These are phyloP conservation scores for Kodamaea plutei DNA, from an alignment of 1,139 yeast species.

Conservation along the genomic window DNA sequence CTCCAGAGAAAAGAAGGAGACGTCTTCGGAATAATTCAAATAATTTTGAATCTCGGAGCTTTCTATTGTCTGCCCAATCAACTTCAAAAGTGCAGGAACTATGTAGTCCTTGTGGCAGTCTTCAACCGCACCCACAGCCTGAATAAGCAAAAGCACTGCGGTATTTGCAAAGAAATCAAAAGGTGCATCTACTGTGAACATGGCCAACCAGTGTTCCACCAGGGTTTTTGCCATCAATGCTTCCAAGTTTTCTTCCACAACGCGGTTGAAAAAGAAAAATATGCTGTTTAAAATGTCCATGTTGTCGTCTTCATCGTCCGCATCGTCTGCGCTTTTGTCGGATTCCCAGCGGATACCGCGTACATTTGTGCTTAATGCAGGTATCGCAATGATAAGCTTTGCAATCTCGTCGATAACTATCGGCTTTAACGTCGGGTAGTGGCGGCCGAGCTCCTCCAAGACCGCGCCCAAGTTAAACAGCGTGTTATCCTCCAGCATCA, in stretches of 20 bases:
- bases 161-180: conserved; percentile 57
- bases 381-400: conserved; percentile 44
- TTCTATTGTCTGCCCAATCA: conserved; percentile 10
- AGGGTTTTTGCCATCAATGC: conserved; percentile 37
- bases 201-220: conserved; percentile 42
- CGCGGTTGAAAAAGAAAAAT: conserved; percentile 42
- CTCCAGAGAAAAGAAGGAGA: conserved; percentile 21
- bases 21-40: conserved; percentile 8
- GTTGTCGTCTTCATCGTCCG: not conserved
- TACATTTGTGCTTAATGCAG: conserved; percentile 15
- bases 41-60: conserved; percentile 12
- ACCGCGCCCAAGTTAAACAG: conserved; percentile 56
- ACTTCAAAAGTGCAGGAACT: conserved; percentile 24
- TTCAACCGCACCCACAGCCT: conserved; percentile 53
- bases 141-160: conserved; percentile 50
- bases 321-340: not conserved
- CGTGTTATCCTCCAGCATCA: conserved; percentile 43
- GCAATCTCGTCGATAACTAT: conserved; percentile 50
- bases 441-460: conserved; percentile 80
- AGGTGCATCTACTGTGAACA: conserved; percentile 47
- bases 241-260: conserved; percentile 43
- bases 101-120: conserved; percentile 53
- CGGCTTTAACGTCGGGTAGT: conserved; percentile 70
- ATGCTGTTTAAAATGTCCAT: conserved; percentile 36
- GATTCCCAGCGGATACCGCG: not conserved